Percentiles rank a stretch among this genome's conserved stretches.
Evolutionary conservation across 2,329 filamentous ascomycete species (phyloP).

Genomic region (Alternaria atra): DNA sequence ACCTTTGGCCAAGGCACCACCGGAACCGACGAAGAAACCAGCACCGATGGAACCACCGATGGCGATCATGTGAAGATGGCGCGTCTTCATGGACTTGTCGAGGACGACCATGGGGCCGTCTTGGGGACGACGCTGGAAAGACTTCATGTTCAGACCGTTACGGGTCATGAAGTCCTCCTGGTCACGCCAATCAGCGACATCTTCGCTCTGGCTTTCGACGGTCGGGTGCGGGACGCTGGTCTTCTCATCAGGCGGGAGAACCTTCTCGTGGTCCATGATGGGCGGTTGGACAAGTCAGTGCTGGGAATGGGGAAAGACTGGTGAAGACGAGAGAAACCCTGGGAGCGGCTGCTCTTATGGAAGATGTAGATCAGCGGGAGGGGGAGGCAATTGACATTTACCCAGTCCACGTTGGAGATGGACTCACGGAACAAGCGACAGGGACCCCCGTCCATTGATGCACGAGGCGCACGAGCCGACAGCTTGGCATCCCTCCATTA

Average conservation of each 20-base stretch:
- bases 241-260: constrained; percentile 41
- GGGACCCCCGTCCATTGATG: constrained; percentile 27
- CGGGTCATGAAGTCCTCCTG: constrained; percentile 47
- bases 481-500: constrained; percentile 35
- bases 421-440: constrained; percentile 37
- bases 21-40: constrained; percentile 70
- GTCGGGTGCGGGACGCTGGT: constrained; percentile 23
- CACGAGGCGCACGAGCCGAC: constrained; percentile 28
- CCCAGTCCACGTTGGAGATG: constrained; percentile 25
- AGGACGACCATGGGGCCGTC: constrained; percentile 35
- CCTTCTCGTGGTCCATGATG: constrained; percentile 42
- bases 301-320: constrained; percentile 10
- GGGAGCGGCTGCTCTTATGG: constrained; percentile 32
- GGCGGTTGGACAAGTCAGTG: constrained; percentile 24
- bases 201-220: constrained; percentile 21
- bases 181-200: constrained; percentile 39
- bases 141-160: constrained; percentile 48
- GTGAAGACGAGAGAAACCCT: constrained; percentile 14
- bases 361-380: constrained; percentile 34
- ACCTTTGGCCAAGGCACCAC: constrained; percentile 62
- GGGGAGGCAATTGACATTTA: constrained; percentile 33
- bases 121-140: constrained; percentile 46
- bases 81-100: constrained; percentile 61
- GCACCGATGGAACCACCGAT: constrained; percentile 70
- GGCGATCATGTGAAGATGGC: constrained; percentile 70